Evolutionary conservation across 2,329 filamentous ascomycete genomes (phyloP).

Genomic region (Paecilomyces variotii): DNA sequence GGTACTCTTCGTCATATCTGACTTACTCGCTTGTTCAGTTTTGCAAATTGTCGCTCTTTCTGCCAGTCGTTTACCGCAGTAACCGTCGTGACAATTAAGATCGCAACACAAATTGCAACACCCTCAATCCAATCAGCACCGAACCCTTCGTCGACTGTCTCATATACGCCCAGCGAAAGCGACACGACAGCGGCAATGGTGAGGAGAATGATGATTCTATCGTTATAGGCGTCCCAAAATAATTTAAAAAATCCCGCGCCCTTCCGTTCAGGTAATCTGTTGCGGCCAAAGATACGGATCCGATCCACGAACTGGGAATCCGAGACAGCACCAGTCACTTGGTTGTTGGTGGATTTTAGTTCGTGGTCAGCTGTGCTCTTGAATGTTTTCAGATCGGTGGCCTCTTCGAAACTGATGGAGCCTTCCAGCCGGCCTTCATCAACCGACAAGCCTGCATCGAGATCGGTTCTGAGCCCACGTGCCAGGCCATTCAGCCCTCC

Average conservation of each 20-base stretch:
- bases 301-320: slow-evolving; percentile 45
- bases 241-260: slow-evolving; percentile 52
- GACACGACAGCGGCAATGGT: slow-evolving; percentile 62
- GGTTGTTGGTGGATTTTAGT: not conserved
- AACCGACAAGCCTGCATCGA: slow-evolving; percentile 63
- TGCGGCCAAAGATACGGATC: slow-evolving; percentile 53
- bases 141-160: slow-evolving; percentile 47
- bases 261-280: slow-evolving; percentile 57
- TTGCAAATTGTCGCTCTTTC: slow-evolving; percentile 58
- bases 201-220: slow-evolving; percentile 64
- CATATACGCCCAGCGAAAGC: slow-evolving; percentile 61
- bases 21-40: slow-evolving; percentile 46
- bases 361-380: slow-evolving; percentile 8
- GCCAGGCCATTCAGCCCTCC: slow-evolving; percentile 73
- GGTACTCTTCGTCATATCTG: not conserved
- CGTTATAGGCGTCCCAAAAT: slow-evolving; percentile 64
- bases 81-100: slow-evolving; percentile 56
- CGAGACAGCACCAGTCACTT: slow-evolving; percentile 4
- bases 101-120: slow-evolving; percentile 58
- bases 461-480: slow-evolving; percentile 66
- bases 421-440: slow-evolving; percentile 65
- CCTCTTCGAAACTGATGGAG: slow-evolving; percentile 64
- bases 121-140: slow-evolving; percentile 60
- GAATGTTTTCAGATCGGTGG: slow-evolving; percentile 29
- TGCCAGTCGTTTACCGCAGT: slow-evolving; percentile 61